Conservation (phyloP, 495 filamentous ascomycete species). For the Pseudotulostoma volvatum region DNA sequence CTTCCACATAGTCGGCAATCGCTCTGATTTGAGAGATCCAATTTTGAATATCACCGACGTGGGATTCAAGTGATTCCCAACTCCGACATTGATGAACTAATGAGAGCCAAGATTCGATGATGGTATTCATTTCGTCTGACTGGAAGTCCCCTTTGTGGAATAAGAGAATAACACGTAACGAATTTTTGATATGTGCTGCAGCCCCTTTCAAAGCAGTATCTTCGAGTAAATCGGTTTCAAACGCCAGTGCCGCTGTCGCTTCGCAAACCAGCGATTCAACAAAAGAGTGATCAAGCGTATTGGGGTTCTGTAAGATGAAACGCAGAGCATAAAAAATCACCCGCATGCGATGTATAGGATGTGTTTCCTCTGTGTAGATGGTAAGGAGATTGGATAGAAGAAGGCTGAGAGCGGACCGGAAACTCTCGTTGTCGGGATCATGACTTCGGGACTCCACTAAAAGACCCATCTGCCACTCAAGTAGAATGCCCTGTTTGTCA, state of each 20-base stretch:
- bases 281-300: constrained; percentile 14
- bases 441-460: constrained; percentile 18
- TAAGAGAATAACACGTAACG: constrained; percentile 33
- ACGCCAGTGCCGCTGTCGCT: constrained; percentile 16
- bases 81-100: constrained; percentile 25
- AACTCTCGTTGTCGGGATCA: constrained; percentile 16
- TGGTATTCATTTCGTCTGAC: constrained; percentile 28
- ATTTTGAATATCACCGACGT: constrained; percentile 44
- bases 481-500: constrained; percentile 27
- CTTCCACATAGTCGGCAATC: constrained; percentile 60
- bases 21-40: constrained; percentile 47
- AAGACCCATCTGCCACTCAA: constrained; percentile 40
- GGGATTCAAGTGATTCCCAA: constrained; percentile 31
- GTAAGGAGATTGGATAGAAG: constrained; percentile 23
- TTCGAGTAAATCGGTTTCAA: constrained; percentile 20
- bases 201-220: constrained; percentile 41
- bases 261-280: constrained; percentile 20
- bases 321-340: constrained; percentile 27
- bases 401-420: constrained; percentile 15
- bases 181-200: constrained; percentile 39
- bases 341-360: constrained; percentile 32
- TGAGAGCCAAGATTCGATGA: constrained; percentile 23
- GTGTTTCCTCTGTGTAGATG: constrained; percentile 19
- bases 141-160: constrained; percentile 36
- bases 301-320: constrained; percentile 23